Base-by-base conservation (phyloP, 495 filamentous ascomycete species). In the Daldinia childiae region DNA sequence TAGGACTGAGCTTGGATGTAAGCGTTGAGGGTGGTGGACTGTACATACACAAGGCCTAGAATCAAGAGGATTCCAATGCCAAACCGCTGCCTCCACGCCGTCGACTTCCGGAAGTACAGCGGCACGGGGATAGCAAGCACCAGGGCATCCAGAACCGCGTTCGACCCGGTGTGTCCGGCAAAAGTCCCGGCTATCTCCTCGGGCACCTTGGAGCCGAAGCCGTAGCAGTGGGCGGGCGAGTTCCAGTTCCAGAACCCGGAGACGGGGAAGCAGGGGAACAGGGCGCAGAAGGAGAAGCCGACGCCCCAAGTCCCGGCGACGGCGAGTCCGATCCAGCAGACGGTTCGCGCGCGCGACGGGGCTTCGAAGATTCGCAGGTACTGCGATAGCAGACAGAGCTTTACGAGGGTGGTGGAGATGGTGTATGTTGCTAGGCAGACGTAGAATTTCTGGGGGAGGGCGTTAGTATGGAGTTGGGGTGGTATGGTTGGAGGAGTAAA, bases 111-210 rank as follows among this genome's bases (percentile, higher is more conserved):
- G 62, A 74, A 79, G 43, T 76, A 79, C 6, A 76, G 51, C 19
- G 77, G 77, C 0, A 77, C 59, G 7, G 73, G 73, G 30, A 79
- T 72, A 17, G 73, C 77, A 5, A 79, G 69, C 4, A 76, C 71
- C 24, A 77, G 17, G 6, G 73, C 67, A n/a, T 79, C 69, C 4
- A 79, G 43, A 6, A 76, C 63, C 21, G 70, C 73, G 9, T 79
- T 79, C 11, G 73, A 69, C 4, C 54, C 59, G 4, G 73, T 65
- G 55, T 79, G 77, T 0, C 64, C 70, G 17, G 62, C 68, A n/a
- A 76, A 79, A 1, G 66, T 74, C 5, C 70, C 73, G 3, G 63
- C 73, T n/a, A 77, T 63, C 41, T 74, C 64, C 1, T 50, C 34
- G 0, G 71, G 57, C 8, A 64, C 50, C 54, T 62, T 65, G 12